phyloP scores from a whole-genome alignment of 768 basidiomycete species.

The Pleurotus pulmonarius region DNA sequence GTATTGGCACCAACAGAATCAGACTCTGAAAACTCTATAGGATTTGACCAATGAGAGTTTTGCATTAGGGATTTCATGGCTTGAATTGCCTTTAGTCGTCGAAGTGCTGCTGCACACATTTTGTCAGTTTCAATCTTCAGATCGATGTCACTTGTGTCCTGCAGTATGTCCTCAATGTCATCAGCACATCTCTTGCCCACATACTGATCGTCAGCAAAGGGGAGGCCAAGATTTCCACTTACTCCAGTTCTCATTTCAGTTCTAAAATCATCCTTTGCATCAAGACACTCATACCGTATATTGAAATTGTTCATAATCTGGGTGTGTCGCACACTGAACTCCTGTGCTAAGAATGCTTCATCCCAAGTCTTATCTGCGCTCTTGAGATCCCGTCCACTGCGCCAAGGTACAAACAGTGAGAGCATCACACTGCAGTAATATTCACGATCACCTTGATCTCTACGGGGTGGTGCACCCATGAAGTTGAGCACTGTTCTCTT shows the following conservation, averaged over 20 bases:
- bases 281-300: background rate
- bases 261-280: too few relatives aligned
- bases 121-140: background rate
- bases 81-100: too few relatives aligned
- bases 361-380: conserved; percentile 17
- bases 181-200: background rate
- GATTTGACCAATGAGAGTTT: too few relatives aligned
- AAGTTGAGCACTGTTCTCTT: conserved; percentile 20
- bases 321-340: conserved; percentile 11
- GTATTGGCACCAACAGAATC: too few relatives aligned
- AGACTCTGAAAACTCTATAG: too few relatives aligned
- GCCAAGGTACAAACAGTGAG: conserved; percentile 27
- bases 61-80: too few relatives aligned
- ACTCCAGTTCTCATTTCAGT: too few relatives aligned
- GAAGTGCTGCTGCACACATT: too few relatives aligned
- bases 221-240: background rate
- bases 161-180: background rate
- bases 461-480: conserved; percentile 12
- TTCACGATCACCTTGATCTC: conserved; percentile 23
- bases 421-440: conserved; percentile 13
- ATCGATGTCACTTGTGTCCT: background rate
- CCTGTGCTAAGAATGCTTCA: conserved; percentile 16
- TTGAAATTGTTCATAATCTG: conserved; percentile 26
- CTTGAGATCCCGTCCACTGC: conserved; percentile 20
- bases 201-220: background rate